Conservation (phyloP, 495 filamentous ascomycete species). For the Aspergillus avenaceus region DNA sequence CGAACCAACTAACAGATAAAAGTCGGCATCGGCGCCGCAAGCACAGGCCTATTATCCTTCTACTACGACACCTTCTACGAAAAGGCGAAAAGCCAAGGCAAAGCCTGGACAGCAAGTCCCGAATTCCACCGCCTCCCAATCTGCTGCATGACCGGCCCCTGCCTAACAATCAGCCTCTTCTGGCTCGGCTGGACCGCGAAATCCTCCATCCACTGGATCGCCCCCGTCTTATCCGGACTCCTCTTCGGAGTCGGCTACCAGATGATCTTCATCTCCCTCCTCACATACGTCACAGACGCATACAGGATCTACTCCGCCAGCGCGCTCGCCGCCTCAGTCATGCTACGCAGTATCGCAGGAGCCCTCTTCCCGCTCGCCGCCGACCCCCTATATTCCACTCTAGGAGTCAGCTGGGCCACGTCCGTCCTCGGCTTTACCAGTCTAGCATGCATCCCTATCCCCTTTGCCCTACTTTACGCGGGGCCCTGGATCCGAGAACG, state of each 20-base stretch:
- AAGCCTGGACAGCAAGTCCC: constrained; percentile 42
- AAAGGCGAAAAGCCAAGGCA: constrained; percentile 30
- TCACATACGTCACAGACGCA: constrained; percentile 76
- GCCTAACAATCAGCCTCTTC: constrained; percentile 60
- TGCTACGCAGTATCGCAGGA: constrained; percentile 57
- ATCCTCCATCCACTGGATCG: constrained; percentile 53
- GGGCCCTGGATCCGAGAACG: constrained; percentile 32
- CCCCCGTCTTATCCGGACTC: constrained; percentile 59
- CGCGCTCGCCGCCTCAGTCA: constrained; percentile 62
- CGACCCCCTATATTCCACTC: constrained; percentile 31
- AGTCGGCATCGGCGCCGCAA: constrained; percentile 36
- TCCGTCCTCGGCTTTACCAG: constrained; percentile 43
- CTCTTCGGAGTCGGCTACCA: constrained; percentile 68
- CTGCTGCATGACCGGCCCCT: constrained; percentile 61
- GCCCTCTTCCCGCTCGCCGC: constrained; percentile 49
- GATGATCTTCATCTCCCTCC: constrained; percentile 60
- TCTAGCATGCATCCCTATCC: constrained; percentile 37
- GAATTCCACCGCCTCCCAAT: constrained; percentile 65
- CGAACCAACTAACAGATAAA: neutral
- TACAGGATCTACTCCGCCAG: constrained; percentile 68
- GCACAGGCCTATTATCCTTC: constrained; percentile 38
- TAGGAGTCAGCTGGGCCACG: constrained; percentile 44
- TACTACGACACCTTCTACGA: constrained; percentile 53
- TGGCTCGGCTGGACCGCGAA: constrained; percentile 70
- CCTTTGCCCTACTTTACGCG: constrained; percentile 33